Conservation (phyloP, 164 flowering plant species). For the Liquidambar formosana region DNA sequence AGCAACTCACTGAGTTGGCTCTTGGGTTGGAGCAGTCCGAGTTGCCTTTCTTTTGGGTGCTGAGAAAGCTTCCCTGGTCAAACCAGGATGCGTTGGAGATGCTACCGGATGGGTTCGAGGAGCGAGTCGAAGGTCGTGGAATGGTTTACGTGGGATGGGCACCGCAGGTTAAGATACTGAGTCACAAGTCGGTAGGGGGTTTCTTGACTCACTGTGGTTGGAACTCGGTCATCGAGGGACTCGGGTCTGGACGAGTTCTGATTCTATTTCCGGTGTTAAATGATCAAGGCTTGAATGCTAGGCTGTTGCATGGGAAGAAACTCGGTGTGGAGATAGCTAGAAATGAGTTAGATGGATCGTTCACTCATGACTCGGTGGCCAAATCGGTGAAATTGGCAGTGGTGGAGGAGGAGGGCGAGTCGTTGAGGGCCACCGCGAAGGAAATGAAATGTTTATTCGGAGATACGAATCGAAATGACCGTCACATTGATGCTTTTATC, state of each 20-base stretch:
- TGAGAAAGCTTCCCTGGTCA: constrained; percentile 27
- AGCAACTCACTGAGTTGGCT: constrained; percentile 41
- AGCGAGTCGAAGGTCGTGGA: constrained; percentile 27
- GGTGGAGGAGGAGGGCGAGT: constrained; percentile 39
- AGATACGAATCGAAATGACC: constrained; percentile 13
- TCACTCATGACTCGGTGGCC: constrained; percentile 46
- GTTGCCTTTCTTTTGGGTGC: constrained; percentile 55
- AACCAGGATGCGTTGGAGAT: background rate
- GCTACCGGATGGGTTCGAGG: constrained; percentile 39
- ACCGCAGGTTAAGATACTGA: constrained; percentile 49
- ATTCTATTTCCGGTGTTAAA: constrained; percentile 43
- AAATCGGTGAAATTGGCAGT: constrained; percentile 33
- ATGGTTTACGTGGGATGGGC: constrained; percentile 43
- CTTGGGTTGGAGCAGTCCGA: constrained; percentile 49
- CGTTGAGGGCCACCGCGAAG: constrained; percentile 31
- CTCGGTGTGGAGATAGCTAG: constrained; percentile 52
- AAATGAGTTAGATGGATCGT: constrained; percentile 44
- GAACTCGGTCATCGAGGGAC: constrained; percentile 57
- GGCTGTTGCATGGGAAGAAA: constrained; percentile 41
- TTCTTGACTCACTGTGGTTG: constrained; percentile 66
- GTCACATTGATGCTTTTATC: constrained; percentile 13
- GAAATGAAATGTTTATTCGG: constrained; percentile 28
- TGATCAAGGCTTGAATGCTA: constrained; percentile 54
- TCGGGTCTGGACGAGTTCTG: constrained; percentile 39
- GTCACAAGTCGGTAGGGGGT: constrained; percentile 46